These are phyloP conservation scores for Blumeria graminis DNA, from an alignment of 2,329 filamentous ascomycete species.

Conservation along the genomic window DNA sequence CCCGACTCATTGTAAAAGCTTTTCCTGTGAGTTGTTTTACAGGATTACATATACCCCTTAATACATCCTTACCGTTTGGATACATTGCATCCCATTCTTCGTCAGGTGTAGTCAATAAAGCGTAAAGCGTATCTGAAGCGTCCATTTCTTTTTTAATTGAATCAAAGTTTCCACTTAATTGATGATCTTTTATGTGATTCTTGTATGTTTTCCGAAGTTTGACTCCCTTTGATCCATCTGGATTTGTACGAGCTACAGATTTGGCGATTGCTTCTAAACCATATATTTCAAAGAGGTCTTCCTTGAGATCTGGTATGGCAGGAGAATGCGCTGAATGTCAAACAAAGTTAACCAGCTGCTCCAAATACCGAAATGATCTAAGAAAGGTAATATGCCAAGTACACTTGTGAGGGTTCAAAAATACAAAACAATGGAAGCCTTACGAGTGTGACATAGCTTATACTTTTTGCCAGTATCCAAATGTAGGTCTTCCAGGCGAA, in stretches of 20 bases:
- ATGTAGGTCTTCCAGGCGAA: constrained; percentile 39
- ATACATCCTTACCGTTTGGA: constrained; percentile 29
- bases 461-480: constrained; percentile 43
- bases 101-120: constrained; percentile 26
- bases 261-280: constrained; percentile 30
- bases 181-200: constrained; percentile 39
- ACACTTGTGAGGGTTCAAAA: constrained; percentile 2
- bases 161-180: constrained; percentile 37
- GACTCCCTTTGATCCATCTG: constrained; percentile 38
- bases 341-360: constrained; percentile 15
- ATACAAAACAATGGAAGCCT: constrained; percentile 24
- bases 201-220: constrained; percentile 44
- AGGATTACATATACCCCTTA: constrained; percentile 24
- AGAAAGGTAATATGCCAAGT: background rate
- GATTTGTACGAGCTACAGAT: constrained; percentile 36
- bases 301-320: constrained; percentile 24
- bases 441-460: constrained; percentile 41
- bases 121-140: constrained; percentile 26
- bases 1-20: constrained; percentile 32
- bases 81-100: constrained; percentile 31
- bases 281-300: constrained; percentile 36
- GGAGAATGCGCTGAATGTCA: constrained; percentile 12
- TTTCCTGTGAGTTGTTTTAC: constrained; percentile 22
- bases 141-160: constrained; percentile 29
- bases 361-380: constrained; percentile 1